Percentiles rank a stretch among this genome's conserved stretches.
Evolutionary conservation across 495 filamentous ascomycete species (phyloP).

Genomic region (Mycothermus thermophilus): DNA sequence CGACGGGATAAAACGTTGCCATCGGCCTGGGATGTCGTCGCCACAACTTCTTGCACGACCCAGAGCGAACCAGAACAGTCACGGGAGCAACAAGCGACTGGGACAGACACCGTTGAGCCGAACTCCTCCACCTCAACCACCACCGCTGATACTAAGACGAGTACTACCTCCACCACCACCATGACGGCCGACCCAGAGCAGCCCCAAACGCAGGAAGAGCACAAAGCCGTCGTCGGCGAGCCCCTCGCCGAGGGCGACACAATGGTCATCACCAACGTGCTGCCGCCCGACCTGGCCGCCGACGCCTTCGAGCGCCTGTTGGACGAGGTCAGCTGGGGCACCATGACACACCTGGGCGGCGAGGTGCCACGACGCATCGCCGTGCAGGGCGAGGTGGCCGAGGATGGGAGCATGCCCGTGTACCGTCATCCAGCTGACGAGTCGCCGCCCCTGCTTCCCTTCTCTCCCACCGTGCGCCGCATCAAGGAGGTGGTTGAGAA

Average conservation of each 20-base stretch:
- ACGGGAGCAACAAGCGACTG: too few species aligned
- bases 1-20: too few species aligned
- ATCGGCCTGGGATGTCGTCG: neutral
- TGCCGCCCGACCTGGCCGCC: constrained; percentile 36
- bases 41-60: neutral
- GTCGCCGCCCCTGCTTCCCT: constrained; percentile 61
- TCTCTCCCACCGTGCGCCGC: constrained; percentile 54
- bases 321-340: constrained; percentile 73
- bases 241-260: constrained; percentile 65
- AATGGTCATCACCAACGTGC: constrained; percentile 53
- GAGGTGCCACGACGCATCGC: constrained; percentile 90
- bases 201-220: too few species aligned
- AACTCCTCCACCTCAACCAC: neutral
- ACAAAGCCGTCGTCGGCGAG: too few species aligned
- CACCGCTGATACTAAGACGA: neutral
- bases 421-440: constrained; percentile 93
- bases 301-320: constrained; percentile 56
- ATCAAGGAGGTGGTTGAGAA: constrained; percentile 55
- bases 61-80: too few species aligned
- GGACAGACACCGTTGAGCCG: neutral
- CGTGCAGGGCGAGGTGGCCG: constrained; percentile 59
- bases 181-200: constrained; percentile 4
- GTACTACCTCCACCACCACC: neutral
- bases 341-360: constrained; percentile 83
- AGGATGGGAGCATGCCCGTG: constrained; percentile 70